These are phyloP conservation scores for Juncus inflexus DNA, from an alignment of 176 grass and related monocot species.

Conservation along the genomic window DNA sequence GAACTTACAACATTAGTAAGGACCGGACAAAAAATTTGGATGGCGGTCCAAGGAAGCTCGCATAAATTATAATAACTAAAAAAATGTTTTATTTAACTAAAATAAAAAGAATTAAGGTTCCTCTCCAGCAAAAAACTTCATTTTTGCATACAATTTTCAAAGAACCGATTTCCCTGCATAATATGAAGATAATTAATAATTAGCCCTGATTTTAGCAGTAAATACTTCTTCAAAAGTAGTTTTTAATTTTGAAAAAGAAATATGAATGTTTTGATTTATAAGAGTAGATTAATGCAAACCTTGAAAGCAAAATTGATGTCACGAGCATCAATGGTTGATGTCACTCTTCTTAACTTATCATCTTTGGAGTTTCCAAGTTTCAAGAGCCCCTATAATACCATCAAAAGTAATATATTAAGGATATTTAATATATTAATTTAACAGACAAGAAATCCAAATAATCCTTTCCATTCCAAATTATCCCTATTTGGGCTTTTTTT, in stretches of 20 bases:
- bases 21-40: background rate
- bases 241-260: too few species aligned
- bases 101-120: conserved; percentile 3
- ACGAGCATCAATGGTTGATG: conserved; percentile 69
- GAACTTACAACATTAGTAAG: too few species aligned
- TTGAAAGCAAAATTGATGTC: conserved; percentile 79
- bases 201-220: too few species aligned
- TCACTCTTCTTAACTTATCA: conserved; percentile 68
- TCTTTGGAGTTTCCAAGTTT: conserved; percentile 67
- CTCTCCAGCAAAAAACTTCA: conserved; percentile 27
- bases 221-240: too few species aligned
- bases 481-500: too few species aligned
- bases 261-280: background rate
- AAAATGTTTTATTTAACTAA: background rate
- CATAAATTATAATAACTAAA: background rate
- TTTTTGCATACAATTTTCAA: conserved; percentile 52
- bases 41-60: background rate
- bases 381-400: conserved; percentile 61
- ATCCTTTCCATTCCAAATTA: conserved; percentile 14
- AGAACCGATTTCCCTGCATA: conserved; percentile 68
- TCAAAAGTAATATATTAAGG: background rate
- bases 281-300: conserved; percentile 18
- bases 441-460: background rate
- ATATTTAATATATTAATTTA: too few species aligned
- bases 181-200: conserved; percentile 25